Percentiles rank a stretch among this genome's conserved stretches.
Conservation (phyloP, 306 rosid genomes). For the Rosa lucieae region DNA sequence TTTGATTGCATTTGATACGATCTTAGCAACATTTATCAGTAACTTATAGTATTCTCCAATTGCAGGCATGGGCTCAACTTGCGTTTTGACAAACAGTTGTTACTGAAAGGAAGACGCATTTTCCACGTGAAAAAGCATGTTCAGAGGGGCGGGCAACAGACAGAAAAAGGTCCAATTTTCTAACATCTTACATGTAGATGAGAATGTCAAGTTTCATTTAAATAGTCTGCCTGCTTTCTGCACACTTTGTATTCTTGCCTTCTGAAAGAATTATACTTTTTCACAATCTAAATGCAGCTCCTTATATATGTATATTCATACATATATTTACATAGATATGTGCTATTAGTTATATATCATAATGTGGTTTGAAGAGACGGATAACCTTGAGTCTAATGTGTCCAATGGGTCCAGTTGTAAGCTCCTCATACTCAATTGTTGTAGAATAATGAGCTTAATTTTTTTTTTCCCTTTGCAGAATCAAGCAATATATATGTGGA, state of each 20-base stretch:
- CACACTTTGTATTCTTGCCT: background rate
- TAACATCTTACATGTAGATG: constrained; percentile 11
- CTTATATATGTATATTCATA: background rate
- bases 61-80: constrained; percentile 61
- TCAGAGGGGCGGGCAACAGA: constrained; percentile 35
- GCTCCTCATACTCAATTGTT: background rate
- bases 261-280: background rate
- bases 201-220: background rate
- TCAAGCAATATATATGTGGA: constrained; percentile 48
- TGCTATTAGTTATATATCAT: background rate
- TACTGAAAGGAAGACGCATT: constrained; percentile 49
- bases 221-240: background rate
- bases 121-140: constrained; percentile 55
- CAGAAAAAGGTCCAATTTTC: constrained; percentile 49
- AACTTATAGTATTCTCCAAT: constrained; percentile 18
- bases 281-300: background rate
- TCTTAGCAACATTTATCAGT: background rate
- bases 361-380: background rate
- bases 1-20: background rate
- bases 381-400: background rate
- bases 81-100: constrained; percentile 42
- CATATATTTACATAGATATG: too few species aligned
- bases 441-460: background rate
- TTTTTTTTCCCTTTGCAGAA: constrained; percentile 42
- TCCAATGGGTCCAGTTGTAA: background rate